A percentile compares a stretch with the other conserved stretches of the same genome.
These are phyloP conservation scores for Tolypocladium paradoxum DNA, from an alignment of 2,329 filamentous ascomycete genomes.

Conservation along the genomic window DNA sequence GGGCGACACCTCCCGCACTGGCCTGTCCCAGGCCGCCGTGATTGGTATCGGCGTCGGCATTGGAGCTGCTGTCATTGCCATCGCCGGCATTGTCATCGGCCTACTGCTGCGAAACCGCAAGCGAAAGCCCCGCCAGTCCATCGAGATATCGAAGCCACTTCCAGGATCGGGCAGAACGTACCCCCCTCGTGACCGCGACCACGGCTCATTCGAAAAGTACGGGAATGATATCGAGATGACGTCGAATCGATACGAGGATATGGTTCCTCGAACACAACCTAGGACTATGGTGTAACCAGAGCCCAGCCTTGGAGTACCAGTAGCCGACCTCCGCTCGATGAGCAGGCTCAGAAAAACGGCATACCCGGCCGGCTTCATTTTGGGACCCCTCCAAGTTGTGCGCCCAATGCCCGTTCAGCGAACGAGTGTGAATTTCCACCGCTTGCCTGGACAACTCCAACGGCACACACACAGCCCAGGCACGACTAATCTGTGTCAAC, in stretches of 20 bases:
- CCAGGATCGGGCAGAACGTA: conserved; percentile 31
- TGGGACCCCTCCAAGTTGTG: neutral
- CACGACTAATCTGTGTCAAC: neutral
- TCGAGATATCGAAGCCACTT: conserved; percentile 42
- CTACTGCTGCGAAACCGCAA: conserved; percentile 23
- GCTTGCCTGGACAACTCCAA: neutral
- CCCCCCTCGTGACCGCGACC: conserved; percentile 17
- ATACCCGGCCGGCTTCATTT: neutral
- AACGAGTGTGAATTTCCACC: neutral
- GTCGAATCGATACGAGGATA: conserved; percentile 46
- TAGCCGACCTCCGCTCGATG: neutral
- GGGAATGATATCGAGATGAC: conserved; percentile 37
- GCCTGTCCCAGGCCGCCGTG: conserved; percentile 32
- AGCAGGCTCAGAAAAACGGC: neutral
- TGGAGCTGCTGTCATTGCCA: conserved; percentile 28
- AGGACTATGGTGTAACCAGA: conserved; percentile 27
- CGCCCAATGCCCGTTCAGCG: neutral
- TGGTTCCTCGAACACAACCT: conserved; percentile 41
- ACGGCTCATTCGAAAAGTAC: conserved; percentile 25
- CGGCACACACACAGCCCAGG: neutral
- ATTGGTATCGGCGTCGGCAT: conserved; percentile 39
- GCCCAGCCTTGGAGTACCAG: neutral
- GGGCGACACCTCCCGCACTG: conserved; percentile 7
- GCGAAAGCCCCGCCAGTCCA: conserved; percentile 13
- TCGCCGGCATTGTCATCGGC: conserved; percentile 27